A percentile compares a stretch with the other conserved stretches of the same genome.
Conservation (phyloP, 495 filamentous ascomycete species). For the Chaetomidium leptoderma region DNA sequence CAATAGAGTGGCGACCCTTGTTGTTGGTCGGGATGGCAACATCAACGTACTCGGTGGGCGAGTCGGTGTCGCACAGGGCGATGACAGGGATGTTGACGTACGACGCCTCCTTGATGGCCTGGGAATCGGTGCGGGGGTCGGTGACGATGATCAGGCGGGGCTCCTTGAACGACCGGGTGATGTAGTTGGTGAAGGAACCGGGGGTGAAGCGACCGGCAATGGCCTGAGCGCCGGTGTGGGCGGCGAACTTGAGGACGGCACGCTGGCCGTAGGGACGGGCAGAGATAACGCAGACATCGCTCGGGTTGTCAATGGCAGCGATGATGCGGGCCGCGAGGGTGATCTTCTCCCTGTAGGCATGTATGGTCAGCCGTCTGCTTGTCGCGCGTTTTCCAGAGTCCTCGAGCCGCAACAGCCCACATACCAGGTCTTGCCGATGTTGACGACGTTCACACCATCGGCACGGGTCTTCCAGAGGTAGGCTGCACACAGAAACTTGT, state of each 20-base stretch:
- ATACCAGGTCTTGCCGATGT: slow-evolving; percentile 99
- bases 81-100: slow-evolving; percentile 99
- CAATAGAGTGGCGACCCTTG: slow-evolving; percentile 98
- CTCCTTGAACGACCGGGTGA: slow-evolving; percentile 99
- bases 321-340: slow-evolving; percentile 97
- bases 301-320: slow-evolving; percentile 97
- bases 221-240: slow-evolving; percentile 93
- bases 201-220: slow-evolving; percentile 99
- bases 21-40: slow-evolving; percentile 99
- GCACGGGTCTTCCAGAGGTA: slow-evolving; percentile 99
- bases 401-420: slow-evolving; percentile 26
- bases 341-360: slow-evolving; percentile 85
- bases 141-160: slow-evolving; percentile 98
- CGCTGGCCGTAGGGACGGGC: slow-evolving; percentile 99
- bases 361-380: slow-evolving; percentile 4
- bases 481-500: slow-evolving; percentile 35
- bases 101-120: slow-evolving; percentile 99
- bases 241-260: slow-evolving; percentile 97
- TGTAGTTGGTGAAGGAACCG: slow-evolving; percentile 99
- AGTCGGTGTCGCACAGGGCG: slow-evolving; percentile 97
- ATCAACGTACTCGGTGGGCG: slow-evolving; percentile 98
- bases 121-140: slow-evolving; percentile 97
- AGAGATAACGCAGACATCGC: slow-evolving; percentile 97
- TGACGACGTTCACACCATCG: slow-evolving; percentile 96
- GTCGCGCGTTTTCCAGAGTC: neutral